Evolutionary conservation across 2,329 filamentous ascomycete species (phyloP).

Genomic region (Paracamarosporium sp.): DNA sequence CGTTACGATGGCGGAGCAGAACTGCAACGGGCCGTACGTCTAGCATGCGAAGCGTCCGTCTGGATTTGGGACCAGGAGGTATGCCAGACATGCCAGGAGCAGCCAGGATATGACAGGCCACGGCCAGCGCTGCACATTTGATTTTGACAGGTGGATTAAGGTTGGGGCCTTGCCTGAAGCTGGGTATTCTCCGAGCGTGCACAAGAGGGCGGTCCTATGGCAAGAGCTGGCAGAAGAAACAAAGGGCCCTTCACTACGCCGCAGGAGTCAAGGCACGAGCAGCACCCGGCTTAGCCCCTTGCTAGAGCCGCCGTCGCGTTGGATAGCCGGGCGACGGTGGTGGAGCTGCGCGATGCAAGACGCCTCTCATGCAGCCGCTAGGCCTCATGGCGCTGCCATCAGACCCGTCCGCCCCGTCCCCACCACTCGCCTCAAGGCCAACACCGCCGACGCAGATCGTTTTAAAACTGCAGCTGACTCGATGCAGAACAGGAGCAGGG

Average conservation of each 20-base stretch:
- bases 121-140: constrained; percentile 39
- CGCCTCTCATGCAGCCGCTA: constrained; percentile 25
- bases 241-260: constrained; percentile 34
- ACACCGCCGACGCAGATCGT: constrained; percentile 33
- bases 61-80: constrained; percentile 31
- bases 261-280: constrained; percentile 45
- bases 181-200: constrained; percentile 45
- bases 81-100: constrained; percentile 35
- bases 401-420: constrained; percentile 31
- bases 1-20: constrained; percentile 34
- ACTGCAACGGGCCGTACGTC: constrained; percentile 50
- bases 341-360: constrained; percentile 34
- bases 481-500: constrained; percentile 31
- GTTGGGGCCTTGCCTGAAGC: constrained; percentile 43
- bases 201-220: constrained; percentile 31
- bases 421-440: constrained; percentile 26
- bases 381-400: constrained; percentile 31
- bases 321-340: constrained; percentile 25
- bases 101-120: constrained; percentile 28
- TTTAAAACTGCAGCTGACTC: constrained; percentile 40
- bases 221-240: constrained; percentile 30
- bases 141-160: constrained; percentile 42
- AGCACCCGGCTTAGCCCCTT: constrained; percentile 17
- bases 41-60: constrained; percentile 39
- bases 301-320: constrained; percentile 17